Evolutionary conservation across 2,329 filamentous ascomycete genomes (phyloP).

Genomic region (Exophiala sp.): DNA sequence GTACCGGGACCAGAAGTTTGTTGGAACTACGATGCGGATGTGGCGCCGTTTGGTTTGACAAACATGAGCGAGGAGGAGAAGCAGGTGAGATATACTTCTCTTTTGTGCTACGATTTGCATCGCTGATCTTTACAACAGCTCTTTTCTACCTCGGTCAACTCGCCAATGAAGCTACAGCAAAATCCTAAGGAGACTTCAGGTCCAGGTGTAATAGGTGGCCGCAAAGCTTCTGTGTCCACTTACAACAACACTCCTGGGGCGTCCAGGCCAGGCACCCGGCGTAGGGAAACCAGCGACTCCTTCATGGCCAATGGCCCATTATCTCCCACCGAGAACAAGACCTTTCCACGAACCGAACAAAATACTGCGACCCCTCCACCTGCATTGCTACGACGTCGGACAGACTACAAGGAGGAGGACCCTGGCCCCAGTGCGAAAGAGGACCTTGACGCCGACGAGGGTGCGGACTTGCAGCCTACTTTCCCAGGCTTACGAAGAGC

Average conservation of each 20-base stretch:
- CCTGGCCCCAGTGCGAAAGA: constrained; percentile 45
- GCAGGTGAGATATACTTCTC: constrained; percentile 48
- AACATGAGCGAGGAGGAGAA: constrained; percentile 68
- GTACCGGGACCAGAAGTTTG: constrained; percentile 84
- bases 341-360: constrained; percentile 50
- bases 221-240: constrained; percentile 77
- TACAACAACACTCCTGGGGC: constrained; percentile 73
- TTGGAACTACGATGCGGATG: constrained; percentile 73
- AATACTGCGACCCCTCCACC: constrained; percentile 59
- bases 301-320: constrained; percentile 48
- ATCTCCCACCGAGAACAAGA: constrained; percentile 45
- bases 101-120: constrained; percentile 5
- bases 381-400: constrained; percentile 58
- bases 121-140: constrained; percentile 50
- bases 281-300: constrained; percentile 79
- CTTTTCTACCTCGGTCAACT: constrained; percentile 86
- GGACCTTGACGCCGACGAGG: constrained; percentile 46
- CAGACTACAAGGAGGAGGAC: constrained; percentile 55
- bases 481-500: constrained; percentile 57
- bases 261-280: constrained; percentile 69
- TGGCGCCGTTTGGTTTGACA: constrained; percentile 67
- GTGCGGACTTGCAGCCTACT: constrained; percentile 42
- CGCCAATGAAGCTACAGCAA: constrained; percentile 79
- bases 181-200: constrained; percentile 60
- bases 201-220: constrained; percentile 52